Evolutionary conservation across 345 rosid genomes (phyloP).

Genomic region (Brassica juncea): DNA sequence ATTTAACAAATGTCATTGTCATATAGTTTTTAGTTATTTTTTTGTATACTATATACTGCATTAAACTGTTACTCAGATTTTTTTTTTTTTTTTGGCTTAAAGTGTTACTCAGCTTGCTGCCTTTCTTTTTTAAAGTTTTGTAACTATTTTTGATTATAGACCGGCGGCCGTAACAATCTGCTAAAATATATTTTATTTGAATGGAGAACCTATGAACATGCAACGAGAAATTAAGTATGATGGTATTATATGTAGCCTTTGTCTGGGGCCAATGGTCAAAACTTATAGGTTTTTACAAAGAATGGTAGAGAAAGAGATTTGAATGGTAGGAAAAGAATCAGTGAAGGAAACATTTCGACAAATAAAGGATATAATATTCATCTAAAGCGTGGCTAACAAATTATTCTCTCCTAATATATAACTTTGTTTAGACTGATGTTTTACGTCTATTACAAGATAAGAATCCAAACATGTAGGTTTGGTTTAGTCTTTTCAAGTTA

Average conservation of each 20-base stretch:
- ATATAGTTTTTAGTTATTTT: background rate
- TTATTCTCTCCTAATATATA: background rate
- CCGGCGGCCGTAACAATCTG: background rate
- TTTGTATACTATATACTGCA: background rate
- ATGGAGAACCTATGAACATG: background rate
- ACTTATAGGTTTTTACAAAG: background rate
- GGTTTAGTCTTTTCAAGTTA: background rate
- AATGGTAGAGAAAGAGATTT: background rate
- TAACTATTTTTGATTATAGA: background rate
- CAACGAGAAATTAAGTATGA: background rate
- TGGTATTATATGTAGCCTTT: background rate
- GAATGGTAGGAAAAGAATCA: conserved; percentile 22
- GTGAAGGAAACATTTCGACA: background rate
- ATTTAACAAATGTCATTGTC: background rate
- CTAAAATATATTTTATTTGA: background rate
- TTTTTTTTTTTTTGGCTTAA: too few species aligned
- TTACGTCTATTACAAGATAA: conserved; percentile 22
- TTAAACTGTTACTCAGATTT: background rate
- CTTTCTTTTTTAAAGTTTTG: conserved; percentile 3
- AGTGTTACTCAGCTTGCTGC: conserved; percentile 12
- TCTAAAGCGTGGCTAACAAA: background rate
- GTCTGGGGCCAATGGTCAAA: background rate
- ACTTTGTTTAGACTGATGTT: background rate
- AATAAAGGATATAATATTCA: background rate
- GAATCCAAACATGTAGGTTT: background rate